A percentile compares a stretch with the other conserved stretches of the same genome.
These are phyloP conservation scores for Didymella lethalis DNA, from an alignment of 2,329 filamentous ascomycete genomes.

Conservation along the genomic window DNA sequence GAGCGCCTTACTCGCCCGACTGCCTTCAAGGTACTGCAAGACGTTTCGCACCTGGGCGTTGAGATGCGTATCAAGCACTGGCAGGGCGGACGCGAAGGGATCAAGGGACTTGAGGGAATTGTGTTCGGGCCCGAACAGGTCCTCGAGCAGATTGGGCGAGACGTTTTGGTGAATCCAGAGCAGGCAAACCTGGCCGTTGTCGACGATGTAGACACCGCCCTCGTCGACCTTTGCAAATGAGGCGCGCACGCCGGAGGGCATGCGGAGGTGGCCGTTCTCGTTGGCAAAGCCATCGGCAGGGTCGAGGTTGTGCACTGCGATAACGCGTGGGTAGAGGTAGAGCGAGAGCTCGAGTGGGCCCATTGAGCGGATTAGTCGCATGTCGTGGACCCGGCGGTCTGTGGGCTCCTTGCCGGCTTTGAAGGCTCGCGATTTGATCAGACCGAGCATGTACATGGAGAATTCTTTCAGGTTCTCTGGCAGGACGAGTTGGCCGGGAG, in stretches of 20 bases:
- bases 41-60: slow-evolving; percentile 96
- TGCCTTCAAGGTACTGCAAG: slow-evolving; percentile 80
- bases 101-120: slow-evolving; percentile 77
- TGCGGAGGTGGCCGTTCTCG: slow-evolving; percentile 82
- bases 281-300: slow-evolving; percentile 93
- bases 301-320: slow-evolving; percentile 87
- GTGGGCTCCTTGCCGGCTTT: slow-evolving; percentile 90
- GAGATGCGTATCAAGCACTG: slow-evolving; percentile 86
- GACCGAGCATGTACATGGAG: slow-evolving; percentile 90
- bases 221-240: slow-evolving; percentile 90
- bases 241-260: slow-evolving; percentile 81
- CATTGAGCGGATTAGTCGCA: slow-evolving; percentile 89
- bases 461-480: slow-evolving; percentile 97
- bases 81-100: slow-evolving; percentile 79
- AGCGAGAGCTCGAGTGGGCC: slow-evolving; percentile 84
- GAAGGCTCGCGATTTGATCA: slow-evolving; percentile 90
- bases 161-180: slow-evolving; percentile 94
- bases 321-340: slow-evolving; percentile 94
- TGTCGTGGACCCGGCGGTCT: slow-evolving; percentile 88
- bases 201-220: slow-evolving; percentile 91
- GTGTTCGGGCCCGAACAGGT: slow-evolving; percentile 84
- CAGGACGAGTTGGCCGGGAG: slow-evolving; percentile 90
- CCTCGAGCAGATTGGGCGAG: slow-evolving; percentile 86
- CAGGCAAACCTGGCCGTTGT: slow-evolving; percentile 91
- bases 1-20: slow-evolving; percentile 85